Evolutionary conservation across 257 asterid genomes (phyloP).

Genomic region (Plantago ovata): DNA sequence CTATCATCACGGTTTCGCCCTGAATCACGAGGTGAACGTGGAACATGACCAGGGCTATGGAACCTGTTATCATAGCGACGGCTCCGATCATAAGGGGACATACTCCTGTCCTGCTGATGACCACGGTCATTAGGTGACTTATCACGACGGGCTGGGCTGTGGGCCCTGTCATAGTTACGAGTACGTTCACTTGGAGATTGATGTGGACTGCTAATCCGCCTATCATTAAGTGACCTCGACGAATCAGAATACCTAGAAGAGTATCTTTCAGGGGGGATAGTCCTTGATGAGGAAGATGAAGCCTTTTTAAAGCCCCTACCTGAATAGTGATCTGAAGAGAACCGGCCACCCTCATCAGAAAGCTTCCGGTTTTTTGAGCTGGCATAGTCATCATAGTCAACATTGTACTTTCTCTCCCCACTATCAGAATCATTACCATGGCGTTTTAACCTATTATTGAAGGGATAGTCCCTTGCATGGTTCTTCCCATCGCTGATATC

Average conservation of each 20-base stretch:
- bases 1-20: conserved; percentile 59
- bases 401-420: conserved; percentile 55
- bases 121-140: conserved; percentile 49
- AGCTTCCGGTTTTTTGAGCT: conserved; percentile 72
- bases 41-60: conserved; percentile 64
- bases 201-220: conserved; percentile 65
- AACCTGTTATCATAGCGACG: conserved; percentile 64
- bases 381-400: conserved; percentile 58
- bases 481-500: conserved; percentile 64
- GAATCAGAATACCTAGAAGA: conserved; percentile 70
- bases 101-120: conserved; percentile 50
- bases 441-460: conserved; percentile 61
- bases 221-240: conserved; percentile 54
- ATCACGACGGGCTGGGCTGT: conserved; percentile 53
- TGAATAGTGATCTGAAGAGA: conserved; percentile 57
- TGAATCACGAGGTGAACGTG: conserved; percentile 65
- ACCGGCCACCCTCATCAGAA: conserved; percentile 58
- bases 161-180: conserved; percentile 50
- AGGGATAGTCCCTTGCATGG: conserved; percentile 56
- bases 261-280: conserved; percentile 61
- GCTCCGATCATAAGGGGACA: conserved; percentile 72
- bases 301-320: conserved; percentile 41
- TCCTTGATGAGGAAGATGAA: conserved; percentile 47
- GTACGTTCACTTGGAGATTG: conserved; percentile 71
- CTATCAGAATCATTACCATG: conserved; percentile 59